Conservation (phyloP, 345 rosid genomes). For the Syzygium oleosum region DNA sequence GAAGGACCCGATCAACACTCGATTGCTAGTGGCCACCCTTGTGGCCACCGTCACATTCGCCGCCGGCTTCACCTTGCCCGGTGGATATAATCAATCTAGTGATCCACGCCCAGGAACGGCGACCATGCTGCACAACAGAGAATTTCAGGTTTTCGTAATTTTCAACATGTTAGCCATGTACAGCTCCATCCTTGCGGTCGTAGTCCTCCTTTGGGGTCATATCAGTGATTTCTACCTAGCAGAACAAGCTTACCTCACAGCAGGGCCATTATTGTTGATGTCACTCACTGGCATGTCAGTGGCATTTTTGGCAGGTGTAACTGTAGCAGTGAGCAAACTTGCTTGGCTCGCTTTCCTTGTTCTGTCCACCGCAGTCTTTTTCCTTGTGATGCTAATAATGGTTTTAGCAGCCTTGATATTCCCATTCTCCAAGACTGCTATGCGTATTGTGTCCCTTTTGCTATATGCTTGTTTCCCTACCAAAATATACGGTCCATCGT, state of each 20-base stretch:
- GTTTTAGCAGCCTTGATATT: background rate
- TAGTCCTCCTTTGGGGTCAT: background rate
- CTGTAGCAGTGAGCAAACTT: background rate
- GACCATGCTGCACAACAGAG: fast-evolving
- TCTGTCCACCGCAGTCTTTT: fast-evolving
- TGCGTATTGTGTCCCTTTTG: background rate
- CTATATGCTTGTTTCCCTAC: too few relatives aligned
- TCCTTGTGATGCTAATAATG: background rate
- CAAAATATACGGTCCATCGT: too few relatives aligned
- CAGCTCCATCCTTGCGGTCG: background rate
- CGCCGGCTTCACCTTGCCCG: background rate
- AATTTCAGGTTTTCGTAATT: too few relatives aligned
- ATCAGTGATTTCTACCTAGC: fast-evolving
- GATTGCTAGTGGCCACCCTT: background rate
- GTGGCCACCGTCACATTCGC: background rate
- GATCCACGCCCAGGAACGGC: fast-evolving
- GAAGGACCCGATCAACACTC: background rate
- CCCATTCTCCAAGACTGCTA: background rate
- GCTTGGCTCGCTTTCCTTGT: fast-evolving
- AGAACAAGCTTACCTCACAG: background rate
- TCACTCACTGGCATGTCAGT: background rate
- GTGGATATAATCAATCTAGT: fast-evolving
- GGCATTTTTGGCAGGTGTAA: background rate
- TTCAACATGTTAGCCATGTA: background rate
- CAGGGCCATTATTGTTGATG: background rate